Conservation (phyloP, 768 basidiomycete genomes). For the Chalciporus piperatus region DNA sequence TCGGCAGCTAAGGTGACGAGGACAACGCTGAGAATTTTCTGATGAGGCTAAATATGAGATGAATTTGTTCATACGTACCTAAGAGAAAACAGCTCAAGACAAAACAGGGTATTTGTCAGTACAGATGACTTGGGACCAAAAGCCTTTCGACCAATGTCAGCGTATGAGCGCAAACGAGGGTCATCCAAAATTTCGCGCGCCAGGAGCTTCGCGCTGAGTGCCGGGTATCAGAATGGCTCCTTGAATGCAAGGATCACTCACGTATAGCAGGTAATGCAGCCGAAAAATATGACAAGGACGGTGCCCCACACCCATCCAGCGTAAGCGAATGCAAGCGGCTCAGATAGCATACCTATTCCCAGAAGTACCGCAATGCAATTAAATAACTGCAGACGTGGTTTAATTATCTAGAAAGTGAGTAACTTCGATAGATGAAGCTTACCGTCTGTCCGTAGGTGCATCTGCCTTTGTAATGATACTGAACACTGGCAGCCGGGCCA, state of each 20-base stretch:
- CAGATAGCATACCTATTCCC: conserved; percentile 86
- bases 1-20: conserved; percentile 90
- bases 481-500: background rate
- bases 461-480: conserved; percentile 44
- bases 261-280: conserved; percentile 86
- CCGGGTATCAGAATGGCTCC: conserved; percentile 1
- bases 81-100: conserved; percentile 82
- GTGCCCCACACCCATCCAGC: conserved; percentile 87
- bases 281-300: conserved; percentile 70
- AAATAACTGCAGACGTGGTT: conserved; percentile 56
- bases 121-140: conserved; percentile 73
- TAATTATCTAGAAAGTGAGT: background rate
- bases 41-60: background rate
- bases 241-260: conserved; percentile 37
- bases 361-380: conserved; percentile 84
- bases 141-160: conserved; percentile 86
- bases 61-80: conserved; percentile 42
- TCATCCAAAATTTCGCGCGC: conserved; percentile 74
- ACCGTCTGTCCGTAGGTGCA: conserved; percentile 78
- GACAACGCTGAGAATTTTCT: conserved; percentile 55
- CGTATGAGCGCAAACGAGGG: conserved; percentile 71
- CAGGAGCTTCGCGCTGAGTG: conserved; percentile 77
- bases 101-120: conserved; percentile 72
- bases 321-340: conserved; percentile 88
- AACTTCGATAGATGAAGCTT: conserved; percentile 19